Percentiles rank a stretch among this genome's conserved stretches.
Conservation (phyloP, 495 filamentous ascomycete genomes). For the Aspergillus coremiiformis region DNA sequence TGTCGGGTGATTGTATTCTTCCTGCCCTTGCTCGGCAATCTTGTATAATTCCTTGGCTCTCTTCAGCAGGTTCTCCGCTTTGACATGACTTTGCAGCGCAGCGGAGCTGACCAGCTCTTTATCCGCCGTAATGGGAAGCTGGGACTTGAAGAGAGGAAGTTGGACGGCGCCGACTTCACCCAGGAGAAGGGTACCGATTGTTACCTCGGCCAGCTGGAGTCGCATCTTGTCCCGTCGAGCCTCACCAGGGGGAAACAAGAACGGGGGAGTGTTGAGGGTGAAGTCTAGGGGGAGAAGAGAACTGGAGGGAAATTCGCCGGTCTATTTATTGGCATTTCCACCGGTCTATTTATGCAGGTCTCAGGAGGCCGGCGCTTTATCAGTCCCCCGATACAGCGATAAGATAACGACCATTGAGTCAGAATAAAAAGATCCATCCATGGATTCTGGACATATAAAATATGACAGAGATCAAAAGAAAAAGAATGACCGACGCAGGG, state of each 20-base stretch:
- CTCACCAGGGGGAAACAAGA: not conserved
- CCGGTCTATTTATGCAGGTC: too few relatives aligned
- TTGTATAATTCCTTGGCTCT: conserved; percentile 50
- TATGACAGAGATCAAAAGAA: conserved; percentile 1
- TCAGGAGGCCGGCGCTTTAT: too few relatives aligned
- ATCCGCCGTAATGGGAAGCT: not conserved
- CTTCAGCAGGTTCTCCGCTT: conserved; percentile 40
- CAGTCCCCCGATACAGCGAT: too few relatives aligned
- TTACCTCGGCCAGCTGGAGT: not conserved
- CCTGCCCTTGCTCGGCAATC: conserved; percentile 45
- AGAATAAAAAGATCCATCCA: too few relatives aligned
- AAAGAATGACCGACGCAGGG: conserved; percentile 36
- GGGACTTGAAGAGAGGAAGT: conserved; percentile 5
- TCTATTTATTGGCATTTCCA: too few relatives aligned
- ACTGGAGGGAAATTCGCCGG: not conserved
- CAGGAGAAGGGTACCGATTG: not conserved
- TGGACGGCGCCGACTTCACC: conserved; percentile 8
- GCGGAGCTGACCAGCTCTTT: conserved; percentile 39
- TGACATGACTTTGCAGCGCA: conserved; percentile 47
- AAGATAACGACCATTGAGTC: too few relatives aligned
- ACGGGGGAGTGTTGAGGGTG: not conserved
- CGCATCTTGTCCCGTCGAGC: not conserved
- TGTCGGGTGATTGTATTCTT: conserved; percentile 54
- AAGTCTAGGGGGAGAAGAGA: not conserved
- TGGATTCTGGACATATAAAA: too few relatives aligned